Evolutionary conservation across 805 yeast species (phyloP).

Genomic region (Barnettozyma sucrosica): DNA sequence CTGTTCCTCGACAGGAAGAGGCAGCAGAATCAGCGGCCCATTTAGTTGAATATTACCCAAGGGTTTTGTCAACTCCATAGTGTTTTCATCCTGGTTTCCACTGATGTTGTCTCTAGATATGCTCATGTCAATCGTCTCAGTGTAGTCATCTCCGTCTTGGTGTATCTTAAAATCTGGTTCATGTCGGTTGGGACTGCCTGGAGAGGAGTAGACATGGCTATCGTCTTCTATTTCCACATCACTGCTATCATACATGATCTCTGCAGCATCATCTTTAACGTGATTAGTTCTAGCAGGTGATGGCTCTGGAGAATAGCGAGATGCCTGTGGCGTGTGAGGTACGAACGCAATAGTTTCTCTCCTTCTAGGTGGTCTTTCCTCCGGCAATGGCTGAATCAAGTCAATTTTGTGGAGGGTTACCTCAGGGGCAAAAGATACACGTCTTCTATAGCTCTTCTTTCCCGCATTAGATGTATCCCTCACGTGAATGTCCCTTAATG

Average conservation of each 20-base stretch:
- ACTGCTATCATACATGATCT: conserved; percentile 22
- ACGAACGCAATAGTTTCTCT: conserved; percentile 25
- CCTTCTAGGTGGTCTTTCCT: conserved; percentile 20
- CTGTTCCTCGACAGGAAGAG: background rate
- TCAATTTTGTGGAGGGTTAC: conserved; percentile 27
- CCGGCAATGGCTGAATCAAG: conserved; percentile 12
- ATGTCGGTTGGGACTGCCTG: conserved; percentile 5
- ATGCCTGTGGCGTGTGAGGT: conserved; percentile 11
- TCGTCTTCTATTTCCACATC: conserved; percentile 26
- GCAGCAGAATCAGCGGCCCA: background rate
- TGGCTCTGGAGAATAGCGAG: conserved; percentile 8
- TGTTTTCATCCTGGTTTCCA: conserved; percentile 17
- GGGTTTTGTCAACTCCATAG: conserved; percentile 26
- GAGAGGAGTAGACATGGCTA: conserved; percentile 21
- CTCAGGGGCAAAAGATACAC: conserved; percentile 28
- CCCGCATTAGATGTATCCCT: conserved; percentile 5
- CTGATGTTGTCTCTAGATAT: conserved; percentile 8
- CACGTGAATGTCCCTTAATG: conserved; percentile 13
- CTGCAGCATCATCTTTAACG: conserved; percentile 14
- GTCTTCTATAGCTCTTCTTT: conserved; percentile 19
- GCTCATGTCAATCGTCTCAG: conserved; percentile 21
- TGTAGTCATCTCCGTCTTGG: conserved; percentile 16
- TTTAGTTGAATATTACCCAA: conserved; percentile 17
- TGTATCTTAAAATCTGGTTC: conserved; percentile 16
- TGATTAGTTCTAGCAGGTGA: conserved; percentile 3